Conservation (phyloP, 2,329 filamentous ascomycete species). For the Claviceps lovelessii region DNA sequence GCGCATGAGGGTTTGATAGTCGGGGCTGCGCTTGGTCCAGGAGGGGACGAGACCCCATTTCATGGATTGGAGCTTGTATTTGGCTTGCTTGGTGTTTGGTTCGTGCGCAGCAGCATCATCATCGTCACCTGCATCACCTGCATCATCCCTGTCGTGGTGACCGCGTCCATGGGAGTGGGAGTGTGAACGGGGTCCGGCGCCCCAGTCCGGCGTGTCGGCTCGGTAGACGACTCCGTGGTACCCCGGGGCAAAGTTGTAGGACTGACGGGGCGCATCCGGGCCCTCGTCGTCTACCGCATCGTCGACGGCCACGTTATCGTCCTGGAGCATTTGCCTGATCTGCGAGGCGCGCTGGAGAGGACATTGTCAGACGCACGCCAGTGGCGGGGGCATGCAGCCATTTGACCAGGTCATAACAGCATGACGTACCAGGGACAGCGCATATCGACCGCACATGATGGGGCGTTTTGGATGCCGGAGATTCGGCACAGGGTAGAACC, state of each 20-base stretch:
- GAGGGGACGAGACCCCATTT: slow-evolving; percentile 92
- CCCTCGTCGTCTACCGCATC: slow-evolving; percentile 53
- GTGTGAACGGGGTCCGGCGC: slow-evolving; percentile 28
- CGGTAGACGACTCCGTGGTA: slow-evolving; percentile 77
- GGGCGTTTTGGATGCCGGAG: not conserved
- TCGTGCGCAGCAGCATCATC: too few species aligned
- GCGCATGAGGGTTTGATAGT: slow-evolving; percentile 63
- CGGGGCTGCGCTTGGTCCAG: slow-evolving; percentile 76
- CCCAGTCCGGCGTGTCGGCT: slow-evolving; percentile 51
- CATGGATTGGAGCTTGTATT: slow-evolving; percentile 80
- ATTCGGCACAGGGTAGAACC: too few species aligned
- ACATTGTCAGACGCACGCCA: not conserved
- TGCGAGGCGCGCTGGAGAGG: slow-evolving; percentile 56
- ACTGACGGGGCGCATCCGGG: slow-evolving; percentile 48
- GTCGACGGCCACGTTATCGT: slow-evolving; percentile 59
- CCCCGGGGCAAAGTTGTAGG: slow-evolving; percentile 86
- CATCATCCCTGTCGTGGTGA: slow-evolving; percentile 1
- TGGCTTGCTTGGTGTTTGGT: slow-evolving; percentile 19
- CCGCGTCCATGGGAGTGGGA: not conserved
- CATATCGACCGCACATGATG: slow-evolving; percentile 25
- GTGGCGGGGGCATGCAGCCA: too few species aligned
- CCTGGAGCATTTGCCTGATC: slow-evolving; percentile 57
- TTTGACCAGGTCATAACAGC: not conserved
- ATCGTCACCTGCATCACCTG: not conserved
- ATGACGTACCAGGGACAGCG: slow-evolving; percentile 18